phyloP scores from a whole-genome alignment of 108 stramenopile genomes.

The Nitzschia sp. region DNA sequence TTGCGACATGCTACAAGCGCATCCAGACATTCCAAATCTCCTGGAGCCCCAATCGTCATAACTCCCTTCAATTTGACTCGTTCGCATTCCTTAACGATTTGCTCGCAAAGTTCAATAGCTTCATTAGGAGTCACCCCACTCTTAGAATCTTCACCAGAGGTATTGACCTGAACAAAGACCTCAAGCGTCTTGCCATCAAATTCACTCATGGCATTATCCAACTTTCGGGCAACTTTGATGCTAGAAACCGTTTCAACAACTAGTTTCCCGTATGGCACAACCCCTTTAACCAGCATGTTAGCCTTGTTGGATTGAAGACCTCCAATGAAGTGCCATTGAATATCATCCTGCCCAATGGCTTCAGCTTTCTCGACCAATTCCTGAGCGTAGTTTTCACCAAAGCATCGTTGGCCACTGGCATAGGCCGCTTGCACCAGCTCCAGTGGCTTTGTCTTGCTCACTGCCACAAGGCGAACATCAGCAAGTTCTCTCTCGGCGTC shows the following conservation, averaged over 20 bases:
- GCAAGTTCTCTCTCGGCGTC: conserved; percentile 12
- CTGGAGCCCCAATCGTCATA: conserved; percentile 98
- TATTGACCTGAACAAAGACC: conserved; percentile 94
- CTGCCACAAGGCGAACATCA: conserved; percentile 81
- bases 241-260: conserved; percentile 91
- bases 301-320: conserved; percentile 97
- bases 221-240: conserved; percentile 90
- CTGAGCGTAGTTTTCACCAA: conserved; percentile 99
- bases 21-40: conserved; percentile 86
- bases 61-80: conserved; percentile 83
- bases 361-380: conserved; percentile 94
- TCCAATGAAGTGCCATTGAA: conserved; percentile 97
- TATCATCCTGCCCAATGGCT: conserved; percentile 55
- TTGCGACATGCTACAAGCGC: conserved; percentile 57
- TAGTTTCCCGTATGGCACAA: conserved; percentile 41
- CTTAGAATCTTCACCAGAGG: conserved; percentile 95
- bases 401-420: conserved; percentile 87
- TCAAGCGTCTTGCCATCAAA: conserved; percentile 44
- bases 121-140: conserved; percentile 79
- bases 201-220: conserved; percentile 73
- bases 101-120: conserved; percentile 47
- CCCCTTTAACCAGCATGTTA: conserved; percentile 72
- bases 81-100: conserved; percentile 73
- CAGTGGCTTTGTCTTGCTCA: conserved; percentile 94
- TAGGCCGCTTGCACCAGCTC: conserved; percentile 86